Conservation (phyloP, 371 early-diverging fungal species). For the Haplosporangium sp. region DNA sequence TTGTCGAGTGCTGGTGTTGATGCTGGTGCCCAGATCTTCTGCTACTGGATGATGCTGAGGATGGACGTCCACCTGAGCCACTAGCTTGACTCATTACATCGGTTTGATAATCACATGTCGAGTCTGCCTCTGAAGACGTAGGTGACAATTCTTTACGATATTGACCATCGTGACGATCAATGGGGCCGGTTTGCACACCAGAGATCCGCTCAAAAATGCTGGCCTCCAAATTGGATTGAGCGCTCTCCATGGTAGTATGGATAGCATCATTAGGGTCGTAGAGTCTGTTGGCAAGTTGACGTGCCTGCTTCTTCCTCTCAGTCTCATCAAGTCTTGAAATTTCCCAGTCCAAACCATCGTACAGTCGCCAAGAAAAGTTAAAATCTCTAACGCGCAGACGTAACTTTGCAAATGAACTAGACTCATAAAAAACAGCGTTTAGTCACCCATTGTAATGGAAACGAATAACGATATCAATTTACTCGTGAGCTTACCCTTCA, state of each 20-base stretch:
- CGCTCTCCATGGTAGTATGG: constrained; percentile 35
- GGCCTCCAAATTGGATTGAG: constrained; percentile 47
- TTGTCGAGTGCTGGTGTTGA: constrained; percentile 4
- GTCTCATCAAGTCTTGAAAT: constrained; percentile 41
- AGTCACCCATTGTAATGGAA: too few species aligned
- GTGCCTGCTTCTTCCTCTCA: constrained; percentile 49
- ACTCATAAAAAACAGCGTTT: neutral
- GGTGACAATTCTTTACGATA: constrained; percentile 23
- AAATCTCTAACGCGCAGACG: constrained; percentile 69
- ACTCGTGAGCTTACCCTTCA: constrained; percentile 32
- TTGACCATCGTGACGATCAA: constrained; percentile 22
- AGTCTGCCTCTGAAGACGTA: constrained; percentile 46
- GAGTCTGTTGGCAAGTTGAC: constrained; percentile 45
- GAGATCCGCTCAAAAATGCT: constrained; percentile 42
- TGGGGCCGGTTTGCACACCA: constrained; percentile 31
- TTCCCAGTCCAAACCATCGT: constrained; percentile 65
- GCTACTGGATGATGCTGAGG: constrained; percentile 22
- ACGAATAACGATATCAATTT: too few species aligned
- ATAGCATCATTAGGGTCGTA: constrained; percentile 44
- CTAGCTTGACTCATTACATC: constrained; percentile 54
- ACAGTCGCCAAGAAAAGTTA: constrained; percentile 71
- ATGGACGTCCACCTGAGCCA: constrained; percentile 32
- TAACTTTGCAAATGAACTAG: constrained; percentile 53
- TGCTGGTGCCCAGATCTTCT: constrained; percentile 20
- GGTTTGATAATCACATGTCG: constrained; percentile 54